Evolutionary conservation across 768 basidiomycete genomes (phyloP).

Genomic region (Coprinopsis marcescibilis): DNA sequence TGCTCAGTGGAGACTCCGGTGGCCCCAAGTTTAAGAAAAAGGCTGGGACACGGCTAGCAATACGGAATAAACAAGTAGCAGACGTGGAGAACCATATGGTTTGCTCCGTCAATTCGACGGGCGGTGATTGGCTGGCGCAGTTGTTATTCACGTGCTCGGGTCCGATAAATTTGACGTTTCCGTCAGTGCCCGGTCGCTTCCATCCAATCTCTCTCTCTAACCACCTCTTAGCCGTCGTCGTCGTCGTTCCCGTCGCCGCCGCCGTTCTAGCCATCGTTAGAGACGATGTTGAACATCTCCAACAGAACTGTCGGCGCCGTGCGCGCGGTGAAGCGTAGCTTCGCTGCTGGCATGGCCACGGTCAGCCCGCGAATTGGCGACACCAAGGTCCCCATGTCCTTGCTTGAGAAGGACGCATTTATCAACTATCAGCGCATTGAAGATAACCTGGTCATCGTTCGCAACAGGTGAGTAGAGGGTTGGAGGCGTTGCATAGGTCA

Average conservation of each 20-base stretch:
- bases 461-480: slow-evolving; percentile 55
- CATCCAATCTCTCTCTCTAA: slow-evolving; percentile 31
- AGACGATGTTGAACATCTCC: slow-evolving; percentile 61
- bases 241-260: slow-evolving; percentile 29
- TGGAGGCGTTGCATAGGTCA: not conserved
- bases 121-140: slow-evolving; percentile 2
- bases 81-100: not conserved
- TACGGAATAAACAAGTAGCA: not conserved
- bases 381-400: slow-evolving; percentile 85
- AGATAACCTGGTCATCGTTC: slow-evolving; percentile 88
- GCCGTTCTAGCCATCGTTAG: slow-evolving; percentile 27
- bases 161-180: slow-evolving; percentile 34
- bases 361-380: slow-evolving; percentile 77
- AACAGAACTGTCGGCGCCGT: slow-evolving; percentile 48
- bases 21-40: not conserved
- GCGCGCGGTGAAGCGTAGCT: too few relatives aligned
- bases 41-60: not conserved
- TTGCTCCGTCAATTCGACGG: not conserved
- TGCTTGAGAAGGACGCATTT: slow-evolving; percentile 74
- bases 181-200: slow-evolving; percentile 12
- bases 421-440: slow-evolving; percentile 98
- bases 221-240: slow-evolving; percentile 21
- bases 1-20: not conserved
- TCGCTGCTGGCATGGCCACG: slow-evolving; percentile 75
- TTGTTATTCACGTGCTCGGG: slow-evolving; percentile 33